These are phyloP conservation scores for Gamsiella multidivaricata DNA, from an alignment of 192 early-diverging fungal genomes.

Conservation along the genomic window DNA sequence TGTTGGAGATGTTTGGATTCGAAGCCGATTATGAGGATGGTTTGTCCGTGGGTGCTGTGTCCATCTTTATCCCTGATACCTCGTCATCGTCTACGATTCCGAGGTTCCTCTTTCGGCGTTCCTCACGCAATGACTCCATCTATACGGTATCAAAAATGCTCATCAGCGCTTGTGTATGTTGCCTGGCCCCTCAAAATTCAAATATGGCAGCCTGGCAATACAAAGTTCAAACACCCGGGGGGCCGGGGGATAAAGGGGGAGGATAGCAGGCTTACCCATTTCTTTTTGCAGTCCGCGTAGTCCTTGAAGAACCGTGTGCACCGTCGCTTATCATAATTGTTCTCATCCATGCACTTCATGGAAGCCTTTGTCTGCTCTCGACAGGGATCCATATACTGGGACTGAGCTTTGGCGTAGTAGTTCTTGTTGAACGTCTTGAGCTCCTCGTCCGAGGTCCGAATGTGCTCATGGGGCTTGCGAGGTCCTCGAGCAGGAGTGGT, in stretches of 20 bases:
- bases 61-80: conserved; percentile 23
- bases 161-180: not conserved
- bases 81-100: conserved; percentile 43
- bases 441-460: conserved; percentile 44
- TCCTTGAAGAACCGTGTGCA: conserved; percentile 64
- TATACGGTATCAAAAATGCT: not conserved
- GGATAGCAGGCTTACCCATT: conserved; percentile 70
- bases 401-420: conserved; percentile 60
- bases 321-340: conserved; percentile 61
- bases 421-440: conserved; percentile 55
- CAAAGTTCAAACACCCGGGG: no score
- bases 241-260: no score
- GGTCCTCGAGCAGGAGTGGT: conserved; percentile 10
- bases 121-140: conserved; percentile 46
- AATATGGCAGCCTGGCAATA: no score
- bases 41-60: not conserved
- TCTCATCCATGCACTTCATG: conserved; percentile 65
- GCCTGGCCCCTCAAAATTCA: no score
- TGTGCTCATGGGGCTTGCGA: conserved; percentile 31
- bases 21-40: conserved; percentile 1
- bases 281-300: conserved; percentile 67
- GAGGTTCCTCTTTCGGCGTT: conserved; percentile 40
- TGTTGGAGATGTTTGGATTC: not conserved
- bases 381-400: conserved; percentile 68
- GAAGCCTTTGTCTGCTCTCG: conserved; percentile 57